A percentile compares a stretch with the other conserved stretches of the same genome.
phyloP scores from a whole-genome alignment of 1,284 basidiomycete genomes.

The Ustilago sp. region DNA sequence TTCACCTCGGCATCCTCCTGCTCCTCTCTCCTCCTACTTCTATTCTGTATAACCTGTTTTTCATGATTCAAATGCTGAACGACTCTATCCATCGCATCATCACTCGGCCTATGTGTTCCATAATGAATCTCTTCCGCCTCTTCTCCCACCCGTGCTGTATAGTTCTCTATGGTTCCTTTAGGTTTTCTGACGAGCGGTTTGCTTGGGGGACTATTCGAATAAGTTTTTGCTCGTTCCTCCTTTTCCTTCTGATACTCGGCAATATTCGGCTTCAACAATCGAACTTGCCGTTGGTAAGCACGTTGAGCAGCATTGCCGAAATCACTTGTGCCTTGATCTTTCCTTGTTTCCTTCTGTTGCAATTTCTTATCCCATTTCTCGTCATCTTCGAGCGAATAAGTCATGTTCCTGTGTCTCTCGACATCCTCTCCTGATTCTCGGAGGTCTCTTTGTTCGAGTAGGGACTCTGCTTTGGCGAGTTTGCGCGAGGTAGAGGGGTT shows the following conservation, averaged over 20 bases:
- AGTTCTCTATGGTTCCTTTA: background rate
- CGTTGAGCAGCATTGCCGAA: conserved; percentile 87
- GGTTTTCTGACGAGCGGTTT: background rate
- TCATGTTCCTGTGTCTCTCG: conserved; percentile 86
- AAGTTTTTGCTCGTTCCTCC: conserved; percentile 72
- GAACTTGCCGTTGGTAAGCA: conserved; percentile 90
- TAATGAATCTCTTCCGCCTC: conserved; percentile 71
- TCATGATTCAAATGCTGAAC: conserved; percentile 92
- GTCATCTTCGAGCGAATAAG: conserved; percentile 93
- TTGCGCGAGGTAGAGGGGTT: conserved; percentile 43
- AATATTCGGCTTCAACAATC: conserved; percentile 86
- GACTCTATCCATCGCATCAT: conserved; percentile 93
- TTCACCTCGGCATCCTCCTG: conserved; percentile 95
- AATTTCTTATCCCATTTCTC: conserved; percentile 92
- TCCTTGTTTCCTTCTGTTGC: conserved; percentile 79
- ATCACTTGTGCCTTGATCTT: conserved; percentile 89
- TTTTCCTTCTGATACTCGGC: conserved; percentile 86
- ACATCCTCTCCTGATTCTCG: conserved; percentile 82
- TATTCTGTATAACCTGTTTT: conserved; percentile 72
- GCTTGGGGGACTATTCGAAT: conserved; percentile 6
- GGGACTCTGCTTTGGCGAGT: conserved; percentile 78
- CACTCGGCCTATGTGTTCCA: conserved; percentile 90
- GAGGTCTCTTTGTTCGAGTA: conserved; percentile 87
- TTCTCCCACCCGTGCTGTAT: background rate
- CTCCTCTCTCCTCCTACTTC: conserved; percentile 86